Conservation (phyloP, 2,329 filamentous ascomycete genomes). For the Teratosphaeria destructans region DNA sequence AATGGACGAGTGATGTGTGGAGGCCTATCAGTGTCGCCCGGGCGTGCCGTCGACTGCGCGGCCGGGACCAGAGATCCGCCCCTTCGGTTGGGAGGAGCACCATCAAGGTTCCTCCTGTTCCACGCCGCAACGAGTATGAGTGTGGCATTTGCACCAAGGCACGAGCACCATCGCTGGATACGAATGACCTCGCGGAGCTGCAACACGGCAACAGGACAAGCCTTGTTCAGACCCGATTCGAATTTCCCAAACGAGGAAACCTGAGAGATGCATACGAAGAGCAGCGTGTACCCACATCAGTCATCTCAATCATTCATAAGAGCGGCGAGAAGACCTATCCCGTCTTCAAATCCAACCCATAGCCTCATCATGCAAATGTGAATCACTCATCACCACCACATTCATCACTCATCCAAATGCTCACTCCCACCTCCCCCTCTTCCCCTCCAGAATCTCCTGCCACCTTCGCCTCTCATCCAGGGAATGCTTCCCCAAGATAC, state of each 20-base stretch:
- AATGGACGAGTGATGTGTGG: too few relatives aligned
- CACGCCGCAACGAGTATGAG: too few relatives aligned
- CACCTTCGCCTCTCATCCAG: conserved; percentile 9
- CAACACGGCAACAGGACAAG: too few relatives aligned
- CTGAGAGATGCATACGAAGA: neutral
- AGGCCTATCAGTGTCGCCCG: too few relatives aligned
- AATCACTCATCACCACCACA: neutral
- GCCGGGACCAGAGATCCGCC: too few relatives aligned
- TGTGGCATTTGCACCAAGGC: too few relatives aligned
- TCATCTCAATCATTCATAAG: neutral
- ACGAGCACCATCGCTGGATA: too few relatives aligned
- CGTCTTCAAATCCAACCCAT: neutral
- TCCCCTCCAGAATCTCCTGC: conserved; percentile 15
- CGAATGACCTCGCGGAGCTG: too few relatives aligned
- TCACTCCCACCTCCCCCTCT: conserved; percentile 5
- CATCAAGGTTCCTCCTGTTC: too few relatives aligned
- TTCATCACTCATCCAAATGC: neutral
- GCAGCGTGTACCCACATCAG: neutral
- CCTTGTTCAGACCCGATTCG: too few relatives aligned
- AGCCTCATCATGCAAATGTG: neutral
- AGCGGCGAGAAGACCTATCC: neutral
- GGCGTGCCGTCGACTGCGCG: too few relatives aligned
- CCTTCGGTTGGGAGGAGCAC: too few relatives aligned
- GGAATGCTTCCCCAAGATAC: neutral
- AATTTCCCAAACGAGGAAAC: neutral